Evolutionary conservation across 192 early-diverging fungal genomes (phyloP).

Genomic region (Paraglomus brasilianum): DNA sequence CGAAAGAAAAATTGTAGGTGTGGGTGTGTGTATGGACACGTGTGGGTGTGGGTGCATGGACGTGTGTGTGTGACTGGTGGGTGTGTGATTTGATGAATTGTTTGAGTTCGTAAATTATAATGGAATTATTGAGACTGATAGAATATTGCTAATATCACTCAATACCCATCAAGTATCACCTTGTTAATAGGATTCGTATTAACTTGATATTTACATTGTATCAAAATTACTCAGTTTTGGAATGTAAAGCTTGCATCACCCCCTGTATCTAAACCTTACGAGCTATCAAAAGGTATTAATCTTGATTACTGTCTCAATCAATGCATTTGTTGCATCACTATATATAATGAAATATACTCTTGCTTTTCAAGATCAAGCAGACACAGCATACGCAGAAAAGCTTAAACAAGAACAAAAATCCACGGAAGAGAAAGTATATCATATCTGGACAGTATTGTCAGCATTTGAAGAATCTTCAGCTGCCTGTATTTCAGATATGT

Average conservation of each 20-base stretch:
- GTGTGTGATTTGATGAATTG: neutral
- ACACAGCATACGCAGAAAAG: constrained; percentile 40
- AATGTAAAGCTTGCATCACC: constrained; percentile 53
- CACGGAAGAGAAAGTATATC: constrained; percentile 85
- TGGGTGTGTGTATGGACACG: neutral
- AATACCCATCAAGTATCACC: no score
- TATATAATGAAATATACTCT: neutral
- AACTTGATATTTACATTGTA: no score
- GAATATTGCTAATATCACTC: no score
- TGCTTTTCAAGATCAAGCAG: neutral
- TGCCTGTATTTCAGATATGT: constrained; percentile 93
- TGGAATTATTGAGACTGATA: no score
- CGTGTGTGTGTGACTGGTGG: neutral
- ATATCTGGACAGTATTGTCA: constrained; percentile 88
- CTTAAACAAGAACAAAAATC: constrained; percentile 58
- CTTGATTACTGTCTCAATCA: neutral
- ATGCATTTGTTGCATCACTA: neutral
- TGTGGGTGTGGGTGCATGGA: no score
- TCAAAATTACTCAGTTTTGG: constrained; percentile 50
- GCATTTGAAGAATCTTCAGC: constrained; percentile 96
- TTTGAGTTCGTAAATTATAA: neutral
- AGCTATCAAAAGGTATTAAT: constrained; percentile 15
- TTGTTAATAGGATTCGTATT: no score
- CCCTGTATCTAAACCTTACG: constrained; percentile 22
- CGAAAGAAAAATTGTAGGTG: neutral